Conservation (phyloP, 2,329 filamentous ascomycete genomes). For the Incumbomyces lentus region DNA sequence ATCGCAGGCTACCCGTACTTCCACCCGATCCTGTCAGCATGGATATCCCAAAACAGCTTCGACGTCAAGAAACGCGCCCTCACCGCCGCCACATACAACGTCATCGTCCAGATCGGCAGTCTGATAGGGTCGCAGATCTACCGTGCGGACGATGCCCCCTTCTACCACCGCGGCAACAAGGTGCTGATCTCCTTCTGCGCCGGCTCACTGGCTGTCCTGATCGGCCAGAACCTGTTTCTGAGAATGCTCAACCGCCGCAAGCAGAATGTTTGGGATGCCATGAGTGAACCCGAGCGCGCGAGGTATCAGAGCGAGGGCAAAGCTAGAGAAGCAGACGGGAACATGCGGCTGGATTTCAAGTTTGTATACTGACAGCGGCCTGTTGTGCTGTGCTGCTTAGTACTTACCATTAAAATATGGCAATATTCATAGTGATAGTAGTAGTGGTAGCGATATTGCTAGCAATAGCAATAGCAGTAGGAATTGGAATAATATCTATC, state of each 20-base stretch:
- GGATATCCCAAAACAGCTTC: constrained; percentile 53
- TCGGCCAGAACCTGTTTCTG: constrained; percentile 33
- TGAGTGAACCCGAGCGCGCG: constrained; percentile 36
- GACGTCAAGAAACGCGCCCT: constrained; percentile 53
- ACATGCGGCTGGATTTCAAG: constrained; percentile 42
- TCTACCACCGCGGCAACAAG: constrained; percentile 45
- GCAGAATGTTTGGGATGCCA: constrained; percentile 35
- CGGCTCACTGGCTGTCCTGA: constrained; percentile 36
- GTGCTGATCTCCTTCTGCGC: constrained; percentile 43
- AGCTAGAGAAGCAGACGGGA: constrained; percentile 38
- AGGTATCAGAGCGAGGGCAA: constrained; percentile 37
- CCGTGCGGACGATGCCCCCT: constrained; percentile 40
- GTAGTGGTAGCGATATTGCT: no score
- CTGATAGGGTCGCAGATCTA: constrained; percentile 29
- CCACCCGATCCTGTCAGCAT: constrained; percentile 50
- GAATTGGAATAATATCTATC: no score
- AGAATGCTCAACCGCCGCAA: constrained; percentile 36
- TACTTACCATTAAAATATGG: no score
- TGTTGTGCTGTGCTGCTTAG: no score
- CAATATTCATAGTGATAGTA: no score
- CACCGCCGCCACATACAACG: constrained; percentile 36
- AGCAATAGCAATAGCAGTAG: no score
- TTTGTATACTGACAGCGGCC: constrained; percentile 34
- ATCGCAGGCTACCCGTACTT: constrained; percentile 47
- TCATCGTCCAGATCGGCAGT: constrained; percentile 31